phyloP scores from a whole-genome alignment of 257 asterid species.

The Solanum boliviense region DNA sequence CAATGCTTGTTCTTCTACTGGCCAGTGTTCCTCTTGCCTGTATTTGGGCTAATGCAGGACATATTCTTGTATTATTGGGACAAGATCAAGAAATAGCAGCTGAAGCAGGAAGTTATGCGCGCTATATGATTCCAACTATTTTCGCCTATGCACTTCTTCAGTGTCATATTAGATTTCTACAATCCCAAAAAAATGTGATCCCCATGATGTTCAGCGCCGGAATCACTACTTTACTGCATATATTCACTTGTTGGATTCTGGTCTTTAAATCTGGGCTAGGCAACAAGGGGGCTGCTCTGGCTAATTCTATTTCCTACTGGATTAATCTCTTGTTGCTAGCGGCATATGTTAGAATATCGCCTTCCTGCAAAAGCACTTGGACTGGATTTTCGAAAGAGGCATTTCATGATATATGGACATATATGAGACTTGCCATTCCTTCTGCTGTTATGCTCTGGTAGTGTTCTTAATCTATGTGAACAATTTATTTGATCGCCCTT shows the following conservation, averaged over 20 bases:
- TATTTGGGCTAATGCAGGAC: background rate
- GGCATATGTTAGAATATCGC: background rate
- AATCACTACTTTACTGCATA: background rate
- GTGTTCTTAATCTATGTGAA: background rate
- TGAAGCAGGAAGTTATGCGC: background rate
- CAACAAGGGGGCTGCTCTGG: background rate
- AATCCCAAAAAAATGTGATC: background rate
- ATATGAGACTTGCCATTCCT: slow-evolving; percentile 48
- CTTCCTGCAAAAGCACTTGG: slow-evolving; percentile 10
- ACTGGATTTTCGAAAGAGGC: slow-evolving; percentile 49
- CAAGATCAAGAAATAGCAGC: background rate
- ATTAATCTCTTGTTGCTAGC: background rate
- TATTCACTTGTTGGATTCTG: background rate
- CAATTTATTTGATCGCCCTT: background rate
- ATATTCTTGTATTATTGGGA: background rate
- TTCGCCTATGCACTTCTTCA: background rate
- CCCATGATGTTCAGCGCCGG: background rate
- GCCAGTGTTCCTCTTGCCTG: background rate
- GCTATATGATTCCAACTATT: background rate
- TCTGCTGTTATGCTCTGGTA: slow-evolving; percentile 63
- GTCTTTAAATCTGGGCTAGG: background rate
- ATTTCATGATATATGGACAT: slow-evolving; percentile 32
- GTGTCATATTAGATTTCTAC: background rate
- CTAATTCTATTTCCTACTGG: background rate
- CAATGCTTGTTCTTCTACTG: background rate